Evolutionary conservation across 1,284 basidiomycete genomes (phyloP), one percentile per base, ranked within the genome.

Genomic region (Baeospora myosura): DNA sequence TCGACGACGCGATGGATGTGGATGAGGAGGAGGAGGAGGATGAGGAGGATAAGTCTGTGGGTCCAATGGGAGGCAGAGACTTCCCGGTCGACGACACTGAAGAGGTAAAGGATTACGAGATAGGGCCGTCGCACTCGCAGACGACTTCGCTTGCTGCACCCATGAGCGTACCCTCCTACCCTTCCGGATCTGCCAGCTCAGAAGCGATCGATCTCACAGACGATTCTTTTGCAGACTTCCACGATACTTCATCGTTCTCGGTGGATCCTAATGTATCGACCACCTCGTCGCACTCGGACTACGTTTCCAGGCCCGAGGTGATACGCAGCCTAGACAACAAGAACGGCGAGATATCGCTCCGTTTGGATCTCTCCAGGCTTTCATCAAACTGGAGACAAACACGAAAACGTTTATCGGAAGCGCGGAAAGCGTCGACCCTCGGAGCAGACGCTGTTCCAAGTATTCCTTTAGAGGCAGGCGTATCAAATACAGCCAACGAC

Each of bases 401-500:
- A 14, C 30, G 38, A 23, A 17, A 23, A 14, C 41, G 43, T 29
- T 33, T 40, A 25, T 26, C n/a, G 16, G 30, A 22, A 6, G 46
- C 31, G 8, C n/a, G 22, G 34, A 22, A 18, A 23, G 24, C 17
- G 18, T 16, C 7, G 38, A 30, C 18, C 14, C 31, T 14, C 17
- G 16, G n/a, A 8, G 3, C 12, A 14, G 3, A n/a, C 14, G 23
- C 5, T 16, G 23, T 22, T 36, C 42, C 4, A 44, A 40, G 12
- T 47, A 8, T 60, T 4, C 39, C 58, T 56, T 60, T 57, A 0
- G 74, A 71, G 7, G 87, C 85, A 0, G 77, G 86, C 2, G 62
- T 90, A 0, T 57, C 66, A 0, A 81, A 79, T 35, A 64, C 68
- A 2, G 72, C 81, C 34, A 69, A 82, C 35, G 59, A 65, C 22